Conservation (phyloP, 305 asterid species). For the Solanum chacoense region DNA sequence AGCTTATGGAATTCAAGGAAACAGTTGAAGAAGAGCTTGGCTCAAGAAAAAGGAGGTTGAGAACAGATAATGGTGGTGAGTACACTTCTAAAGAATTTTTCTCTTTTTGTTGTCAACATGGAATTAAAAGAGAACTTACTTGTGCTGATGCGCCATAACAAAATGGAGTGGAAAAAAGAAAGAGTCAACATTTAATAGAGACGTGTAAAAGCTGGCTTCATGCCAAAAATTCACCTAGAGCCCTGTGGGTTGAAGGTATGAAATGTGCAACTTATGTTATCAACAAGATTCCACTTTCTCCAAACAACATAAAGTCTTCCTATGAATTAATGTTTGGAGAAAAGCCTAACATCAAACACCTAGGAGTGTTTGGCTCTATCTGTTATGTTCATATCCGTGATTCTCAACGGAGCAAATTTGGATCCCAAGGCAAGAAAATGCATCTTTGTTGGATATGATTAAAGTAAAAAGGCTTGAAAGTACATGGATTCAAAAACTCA, state of each 20-base stretch:
- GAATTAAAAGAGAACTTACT: no score
- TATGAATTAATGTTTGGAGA: background rate
- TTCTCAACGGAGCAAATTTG: background rate
- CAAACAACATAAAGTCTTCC: background rate
- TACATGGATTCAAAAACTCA: background rate
- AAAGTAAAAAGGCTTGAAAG: background rate
- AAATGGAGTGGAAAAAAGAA: no score
- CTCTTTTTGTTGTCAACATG: no score
- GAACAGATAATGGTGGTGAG: no score
- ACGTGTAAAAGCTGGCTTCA: no score
- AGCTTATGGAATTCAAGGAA: no score
- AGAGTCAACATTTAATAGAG: no score
- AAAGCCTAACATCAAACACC: background rate
- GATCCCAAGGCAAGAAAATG: background rate
- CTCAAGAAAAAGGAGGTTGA: no score
- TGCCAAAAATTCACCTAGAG: no score
- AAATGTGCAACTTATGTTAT: background rate
- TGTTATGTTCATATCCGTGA: background rate
- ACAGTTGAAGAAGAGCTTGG: no score
- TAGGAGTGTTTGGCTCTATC: background rate
- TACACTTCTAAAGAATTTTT: no score
- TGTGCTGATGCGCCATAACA: no score
- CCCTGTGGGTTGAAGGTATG: background rate
- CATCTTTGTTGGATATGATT: background rate
- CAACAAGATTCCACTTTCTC: background rate